Percentiles rank a stretch among this genome's conserved stretches.
Evolutionary conservation across 2,329 filamentous ascomycete genomes (phyloP).

Genomic region (Apiospora saccharicola): DNA sequence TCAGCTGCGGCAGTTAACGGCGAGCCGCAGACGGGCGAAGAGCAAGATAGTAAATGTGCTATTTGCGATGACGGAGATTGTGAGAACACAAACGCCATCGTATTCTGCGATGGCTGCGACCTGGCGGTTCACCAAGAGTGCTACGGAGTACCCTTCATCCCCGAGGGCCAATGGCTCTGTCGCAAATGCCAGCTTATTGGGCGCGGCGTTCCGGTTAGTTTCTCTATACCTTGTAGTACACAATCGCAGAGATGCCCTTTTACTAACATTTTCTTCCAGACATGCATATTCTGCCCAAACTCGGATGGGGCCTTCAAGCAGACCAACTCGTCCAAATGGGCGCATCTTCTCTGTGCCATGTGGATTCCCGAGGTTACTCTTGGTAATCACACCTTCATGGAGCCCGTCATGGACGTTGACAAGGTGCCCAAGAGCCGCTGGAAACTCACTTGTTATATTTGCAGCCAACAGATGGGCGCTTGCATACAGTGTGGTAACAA

Average conservation of each 20-base stretch:
- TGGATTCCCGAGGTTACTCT: constrained; percentile 98
- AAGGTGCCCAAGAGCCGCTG: constrained; percentile 95
- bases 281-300: constrained; percentile 98
- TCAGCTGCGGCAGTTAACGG: constrained; percentile 96
- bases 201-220: constrained; percentile 80
- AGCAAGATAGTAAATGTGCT: constrained; percentile 96
- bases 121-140: constrained; percentile 98
- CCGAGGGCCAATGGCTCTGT: constrained; percentile 97
- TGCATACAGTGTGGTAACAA: constrained; percentile 99
- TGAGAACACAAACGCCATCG: constrained; percentile 98
- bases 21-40: constrained; percentile 85
- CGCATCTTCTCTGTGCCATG: constrained; percentile 93
- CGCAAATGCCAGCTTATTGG: constrained; percentile 96
- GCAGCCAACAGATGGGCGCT: constrained; percentile 95
- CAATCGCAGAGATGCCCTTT: constrained; percentile 24
- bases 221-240: background rate
- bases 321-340: constrained; percentile 95
- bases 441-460: constrained; percentile 96
- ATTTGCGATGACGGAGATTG: constrained; percentile 99
- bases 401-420: constrained; percentile 96
- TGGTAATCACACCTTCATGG: constrained; percentile 97
- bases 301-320: constrained; percentile 98
- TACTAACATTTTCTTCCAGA: constrained; percentile 53
- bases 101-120: constrained; percentile 98
- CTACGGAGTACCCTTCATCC: constrained; percentile 98